A percentile compares a stretch with the other conserved stretches of the same genome.
phyloP scores from a whole-genome alignment of 305 asterid species.

The Rubia balearica region DNA sequence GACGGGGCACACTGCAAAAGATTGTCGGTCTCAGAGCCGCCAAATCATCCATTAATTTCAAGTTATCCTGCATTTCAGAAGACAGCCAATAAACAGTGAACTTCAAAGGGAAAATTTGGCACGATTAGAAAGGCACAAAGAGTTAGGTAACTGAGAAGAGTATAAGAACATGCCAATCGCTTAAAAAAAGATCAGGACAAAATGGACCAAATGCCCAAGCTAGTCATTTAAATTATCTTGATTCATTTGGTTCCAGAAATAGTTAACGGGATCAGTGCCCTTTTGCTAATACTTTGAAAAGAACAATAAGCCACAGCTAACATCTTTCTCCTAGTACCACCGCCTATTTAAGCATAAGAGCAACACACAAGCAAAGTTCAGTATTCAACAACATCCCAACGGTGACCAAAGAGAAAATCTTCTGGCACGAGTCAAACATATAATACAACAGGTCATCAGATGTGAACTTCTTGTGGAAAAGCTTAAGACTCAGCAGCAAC shows the following conservation, averaged over 20 bases:
- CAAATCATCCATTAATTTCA: slow-evolving; percentile 96
- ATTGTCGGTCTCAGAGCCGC: slow-evolving; percentile 85
- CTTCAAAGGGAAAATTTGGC: neutral
- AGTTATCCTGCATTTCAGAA: slow-evolving; percentile 63
- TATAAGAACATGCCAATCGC: neutral
- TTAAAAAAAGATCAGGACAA: neutral
- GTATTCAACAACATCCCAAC: neutral
- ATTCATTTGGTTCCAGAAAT: neutral
- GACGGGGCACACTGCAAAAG: slow-evolving; percentile 96
- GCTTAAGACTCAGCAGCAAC: neutral
- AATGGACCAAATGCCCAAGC: neutral
- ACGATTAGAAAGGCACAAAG: neutral
- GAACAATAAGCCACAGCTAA: neutral
- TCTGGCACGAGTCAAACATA: neutral
- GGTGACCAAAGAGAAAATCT: neutral
- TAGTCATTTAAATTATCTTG: neutral
- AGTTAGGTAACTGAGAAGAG: slow-evolving; percentile 3
- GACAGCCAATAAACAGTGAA: neutral
- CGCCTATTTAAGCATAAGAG: neutral
- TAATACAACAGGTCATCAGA: neutral
- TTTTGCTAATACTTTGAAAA: neutral
- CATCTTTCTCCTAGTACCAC: neutral
- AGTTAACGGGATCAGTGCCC: neutral
- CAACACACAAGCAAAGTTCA: neutral
- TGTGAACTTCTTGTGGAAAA: neutral